Conservation (phyloP, 768 basidiomycete species). For the Trametes sanguinea region DNA sequence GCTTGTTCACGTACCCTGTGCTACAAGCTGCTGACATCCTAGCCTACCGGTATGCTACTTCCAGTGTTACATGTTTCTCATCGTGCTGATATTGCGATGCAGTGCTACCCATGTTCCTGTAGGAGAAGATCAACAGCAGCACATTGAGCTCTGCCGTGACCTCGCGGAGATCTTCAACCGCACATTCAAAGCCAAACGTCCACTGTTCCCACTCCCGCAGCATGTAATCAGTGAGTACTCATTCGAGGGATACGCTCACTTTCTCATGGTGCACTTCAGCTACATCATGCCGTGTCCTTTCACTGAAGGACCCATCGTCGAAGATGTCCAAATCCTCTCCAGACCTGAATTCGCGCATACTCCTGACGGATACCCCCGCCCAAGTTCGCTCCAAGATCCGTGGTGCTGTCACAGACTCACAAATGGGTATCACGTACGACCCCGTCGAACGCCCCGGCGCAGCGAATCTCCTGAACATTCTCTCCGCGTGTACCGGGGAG, state of each 20-base stretch:
- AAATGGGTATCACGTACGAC: conserved; percentile 74
- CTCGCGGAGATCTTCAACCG: conserved; percentile 83
- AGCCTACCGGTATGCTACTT: conserved; percentile 72
- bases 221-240: conserved; percentile 70
- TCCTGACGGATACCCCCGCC: conserved; percentile 71
- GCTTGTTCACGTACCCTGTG: conserved; percentile 90
- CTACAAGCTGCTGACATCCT: conserved; percentile 94
- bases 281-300: conserved; percentile 78
- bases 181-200: conserved; percentile 47
- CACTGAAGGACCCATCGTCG: conserved; percentile 77
- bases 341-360: conserved; percentile 76
- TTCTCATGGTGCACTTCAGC: conserved; percentile 44
- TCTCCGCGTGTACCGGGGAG: conserved; percentile 68
- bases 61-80: no score
- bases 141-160: conserved; percentile 86
- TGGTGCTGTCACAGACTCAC: conserved; percentile 84
- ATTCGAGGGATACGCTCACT: not conserved
- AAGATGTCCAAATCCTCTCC: conserved; percentile 98
- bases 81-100: not conserved
- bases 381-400: conserved; percentile 73
- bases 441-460: conserved; percentile 79
- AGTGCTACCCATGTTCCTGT: conserved; percentile 92
- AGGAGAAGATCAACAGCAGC: conserved; percentile 95
- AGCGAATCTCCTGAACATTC: conserved; percentile 78
- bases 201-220: conserved; percentile 72